These are phyloP conservation scores for Diaporthe velutina DNA, from an alignment of 2,329 filamentous ascomycete genomes.

Conservation along the genomic window DNA sequence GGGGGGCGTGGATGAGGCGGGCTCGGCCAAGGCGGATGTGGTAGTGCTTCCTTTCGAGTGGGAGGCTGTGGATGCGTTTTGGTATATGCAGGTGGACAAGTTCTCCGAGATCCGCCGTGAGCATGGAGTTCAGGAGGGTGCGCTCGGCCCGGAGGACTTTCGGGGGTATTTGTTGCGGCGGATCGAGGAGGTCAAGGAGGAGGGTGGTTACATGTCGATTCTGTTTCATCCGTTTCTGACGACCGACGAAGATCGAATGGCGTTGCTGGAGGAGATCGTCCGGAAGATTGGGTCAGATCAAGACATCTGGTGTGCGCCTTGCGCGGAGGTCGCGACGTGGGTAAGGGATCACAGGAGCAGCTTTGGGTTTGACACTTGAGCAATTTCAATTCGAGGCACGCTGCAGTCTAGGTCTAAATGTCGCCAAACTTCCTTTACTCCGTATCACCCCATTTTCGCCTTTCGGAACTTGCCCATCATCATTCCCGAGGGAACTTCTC, in stretches of 20 bases:
- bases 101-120: constrained; percentile 42
- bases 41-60: constrained; percentile 49
- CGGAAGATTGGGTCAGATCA: constrained; percentile 40
- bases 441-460: background rate
- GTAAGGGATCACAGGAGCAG: constrained; percentile 39
- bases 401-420: background rate
- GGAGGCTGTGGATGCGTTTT: constrained; percentile 48
- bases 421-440: background rate
- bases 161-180: constrained; percentile 41
- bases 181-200: constrained; percentile 42
- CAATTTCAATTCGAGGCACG: background rate
- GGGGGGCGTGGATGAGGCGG: constrained; percentile 5
- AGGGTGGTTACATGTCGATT: constrained; percentile 45
- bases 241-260: constrained; percentile 45
- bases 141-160: constrained; percentile 41
- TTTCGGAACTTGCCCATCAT: background rate
- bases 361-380: constrained; percentile 33
- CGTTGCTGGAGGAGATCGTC: constrained; percentile 45
- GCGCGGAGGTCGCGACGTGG: constrained; percentile 45
- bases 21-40: too few relatives aligned
- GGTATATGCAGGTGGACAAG: constrained; percentile 50
- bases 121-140: constrained; percentile 40
- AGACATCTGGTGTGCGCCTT: constrained; percentile 47
- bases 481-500: background rate
- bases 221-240: constrained; percentile 49